Conservation (phyloP, 2,329 filamentous ascomycete genomes). For the Acrodontium crateriforme region DNA sequence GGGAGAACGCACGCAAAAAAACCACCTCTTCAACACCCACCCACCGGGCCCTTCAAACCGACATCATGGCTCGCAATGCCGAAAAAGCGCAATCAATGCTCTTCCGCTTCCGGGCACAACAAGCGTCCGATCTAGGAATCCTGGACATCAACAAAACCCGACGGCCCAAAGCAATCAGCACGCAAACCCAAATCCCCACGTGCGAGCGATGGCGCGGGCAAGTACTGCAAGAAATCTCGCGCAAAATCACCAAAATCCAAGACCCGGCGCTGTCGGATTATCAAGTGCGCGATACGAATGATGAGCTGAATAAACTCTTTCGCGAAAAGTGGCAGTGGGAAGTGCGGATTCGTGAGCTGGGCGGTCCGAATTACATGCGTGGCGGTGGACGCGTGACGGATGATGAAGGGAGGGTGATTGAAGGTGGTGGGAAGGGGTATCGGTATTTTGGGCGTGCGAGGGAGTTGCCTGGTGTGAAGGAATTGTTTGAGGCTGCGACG, state of each 20-base stretch:
- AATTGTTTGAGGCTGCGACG: conserved; percentile 74
- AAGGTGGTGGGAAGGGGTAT: conserved; percentile 72
- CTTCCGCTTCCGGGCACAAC: conserved; percentile 96
- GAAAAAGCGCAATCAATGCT: conserved; percentile 99
- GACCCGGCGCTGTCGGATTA: conserved; percentile 84
- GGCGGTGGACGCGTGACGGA: conserved; percentile 39
- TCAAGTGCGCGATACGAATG: conserved; percentile 94
- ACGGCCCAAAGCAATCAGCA: conserved; percentile 80
- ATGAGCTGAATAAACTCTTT: conserved; percentile 99
- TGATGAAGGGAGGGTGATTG: conserved; percentile 42
- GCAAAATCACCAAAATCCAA: conserved; percentile 94
- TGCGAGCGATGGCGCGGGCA: conserved; percentile 99
- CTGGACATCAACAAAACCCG: conserved; percentile 83
- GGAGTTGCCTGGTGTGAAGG: conserved; percentile 89
- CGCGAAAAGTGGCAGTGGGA: conserved; percentile 99
- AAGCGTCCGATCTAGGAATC: conserved; percentile 90
- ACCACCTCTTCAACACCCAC: not conserved
- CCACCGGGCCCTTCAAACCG: not conserved
- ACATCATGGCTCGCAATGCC: conserved; percentile 66
- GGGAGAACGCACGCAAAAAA: too few species aligned
- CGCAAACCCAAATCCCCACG: conserved; percentile 65
- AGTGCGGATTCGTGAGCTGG: conserved; percentile 83
- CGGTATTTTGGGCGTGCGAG: conserved; percentile 82
- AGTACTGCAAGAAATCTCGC: conserved; percentile 90
- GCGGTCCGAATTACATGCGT: conserved; percentile 95